phyloP scores from a whole-genome alignment of 2,329 filamentous ascomycete genomes.

The Neocucurbitaria cava region DNA sequence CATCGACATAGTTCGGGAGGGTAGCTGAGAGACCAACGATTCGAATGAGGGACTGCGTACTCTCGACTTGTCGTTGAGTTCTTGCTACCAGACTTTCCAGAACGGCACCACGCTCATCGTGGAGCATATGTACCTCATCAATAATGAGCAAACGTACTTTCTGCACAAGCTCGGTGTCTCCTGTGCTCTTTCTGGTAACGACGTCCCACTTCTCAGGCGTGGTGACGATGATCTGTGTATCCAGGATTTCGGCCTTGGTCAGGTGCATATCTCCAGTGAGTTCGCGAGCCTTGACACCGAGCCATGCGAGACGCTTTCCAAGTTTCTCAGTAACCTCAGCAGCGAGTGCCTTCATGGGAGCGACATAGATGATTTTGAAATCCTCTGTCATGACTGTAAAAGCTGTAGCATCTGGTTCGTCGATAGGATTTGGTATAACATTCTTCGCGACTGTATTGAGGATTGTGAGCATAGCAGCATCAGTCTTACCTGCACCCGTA shows the following conservation, averaged over 20 bases:
- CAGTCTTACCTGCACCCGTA: conserved; percentile 97
- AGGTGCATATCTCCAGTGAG: conserved; percentile 99
- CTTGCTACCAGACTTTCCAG: conserved; percentile 94
- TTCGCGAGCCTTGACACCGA: conserved; percentile 90
- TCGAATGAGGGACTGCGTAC: conserved; percentile 94
- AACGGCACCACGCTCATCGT: conserved; percentile 95
- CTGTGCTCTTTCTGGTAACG: conserved; percentile 93
- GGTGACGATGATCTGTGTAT: conserved; percentile 97
- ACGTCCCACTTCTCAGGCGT: conserved; percentile 99
- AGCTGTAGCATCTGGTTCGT: conserved; percentile 74
- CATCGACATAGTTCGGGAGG: conserved; percentile 93
- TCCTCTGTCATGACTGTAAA: conserved; percentile 85
- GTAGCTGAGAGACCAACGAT: conserved; percentile 96
- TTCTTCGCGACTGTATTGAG: conserved; percentile 90
- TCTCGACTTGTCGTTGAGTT: conserved; percentile 95
- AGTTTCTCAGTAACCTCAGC: conserved; percentile 96
- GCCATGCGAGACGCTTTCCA: conserved; percentile 88
- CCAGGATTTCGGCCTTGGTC: conserved; percentile 92
- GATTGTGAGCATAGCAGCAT: conserved; percentile 96
- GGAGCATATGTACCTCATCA: conserved; percentile 99
- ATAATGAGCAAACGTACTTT: conserved; percentile 97
- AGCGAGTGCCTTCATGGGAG: conserved; percentile 97
- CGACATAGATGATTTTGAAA: conserved; percentile 98
- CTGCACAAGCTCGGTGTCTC: conserved; percentile 95
- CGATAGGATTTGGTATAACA: conserved; percentile 77